Conservation (phyloP, 1,284 basidiomycete species). For the Heterobasidion irregulare region DNA sequence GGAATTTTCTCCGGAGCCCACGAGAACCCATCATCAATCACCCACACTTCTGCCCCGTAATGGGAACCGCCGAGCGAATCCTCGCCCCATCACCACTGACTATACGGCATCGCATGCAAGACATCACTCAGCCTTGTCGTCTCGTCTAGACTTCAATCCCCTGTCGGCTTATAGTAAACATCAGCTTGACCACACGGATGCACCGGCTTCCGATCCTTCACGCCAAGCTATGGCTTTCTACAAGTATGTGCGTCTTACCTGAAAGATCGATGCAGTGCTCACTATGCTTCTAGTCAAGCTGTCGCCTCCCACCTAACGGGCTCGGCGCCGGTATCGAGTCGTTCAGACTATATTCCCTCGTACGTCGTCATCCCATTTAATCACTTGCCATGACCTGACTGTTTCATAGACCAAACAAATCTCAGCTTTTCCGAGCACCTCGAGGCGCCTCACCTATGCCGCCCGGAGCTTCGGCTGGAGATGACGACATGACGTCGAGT, state of each 20-base stretch:
- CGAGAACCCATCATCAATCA: neutral
- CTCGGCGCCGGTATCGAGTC: too few relatives aligned
- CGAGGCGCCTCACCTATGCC: neutral
- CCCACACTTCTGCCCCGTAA: too few relatives aligned
- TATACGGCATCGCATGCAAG: neutral
- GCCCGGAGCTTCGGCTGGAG: neutral
- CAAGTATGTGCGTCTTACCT: slow-evolving; percentile 30
- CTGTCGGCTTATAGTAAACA: slow-evolving; percentile 34
- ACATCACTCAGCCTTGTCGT: slow-evolving; percentile 3
- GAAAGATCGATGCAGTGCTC: neutral
- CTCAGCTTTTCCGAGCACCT: neutral
- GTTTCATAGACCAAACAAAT: neutral
- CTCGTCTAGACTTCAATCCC: slow-evolving; percentile 30
- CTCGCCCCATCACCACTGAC: neutral
- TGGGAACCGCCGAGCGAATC: neutral
- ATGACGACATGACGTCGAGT: neutral
- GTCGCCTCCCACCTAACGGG: slow-evolving; percentile 15
- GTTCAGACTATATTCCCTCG: too few relatives aligned
- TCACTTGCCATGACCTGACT: neutral
- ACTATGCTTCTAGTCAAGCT: slow-evolving; percentile 10
- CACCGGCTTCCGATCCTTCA: slow-evolving; percentile 10
- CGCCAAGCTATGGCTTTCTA: slow-evolving; percentile 38
- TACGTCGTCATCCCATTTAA: neutral
- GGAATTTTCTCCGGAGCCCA: neutral
- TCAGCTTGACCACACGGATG: slow-evolving; percentile 6